Evolutionary conservation across 345 rosid species (phyloP), one percentile per base, ranked within the genome.

Genomic region (Psidium guajava): DNA sequence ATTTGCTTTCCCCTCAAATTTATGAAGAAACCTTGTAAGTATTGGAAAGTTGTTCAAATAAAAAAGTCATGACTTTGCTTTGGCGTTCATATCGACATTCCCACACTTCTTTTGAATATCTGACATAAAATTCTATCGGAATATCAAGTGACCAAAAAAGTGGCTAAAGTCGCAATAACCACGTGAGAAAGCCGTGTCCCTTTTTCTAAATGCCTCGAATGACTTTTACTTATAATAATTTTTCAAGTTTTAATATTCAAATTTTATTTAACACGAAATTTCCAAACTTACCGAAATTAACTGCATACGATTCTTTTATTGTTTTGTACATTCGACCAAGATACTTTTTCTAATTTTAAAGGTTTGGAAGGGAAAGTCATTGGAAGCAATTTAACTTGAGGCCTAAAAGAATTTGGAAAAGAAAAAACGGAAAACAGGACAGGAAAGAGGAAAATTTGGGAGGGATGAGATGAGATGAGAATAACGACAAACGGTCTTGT

Each of bases 161-260:
- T 53, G 20, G 54, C 54, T 5, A 16, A 52, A 53, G 49, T 47
- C 49, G 51, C 11, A 49, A 13, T 4, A 52, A 10, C 25, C 44
- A 0, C 1, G 0, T 0, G 22, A 3, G 21, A 69, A 69, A 5
- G 47, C 6, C 1, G 0, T 32, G 5, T 0, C 24, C 7, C 0
- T 18, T 69, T 69, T 10, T 36, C 5, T 12, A 8, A 36, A 32
- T 69, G 0, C 0, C 1, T 18, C 1, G 13, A 18, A 0, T 3
- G 1, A 16, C 5, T 64, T 16, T 64, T 28, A 64, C 5, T 0
- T 8, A 32, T 15, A 64, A 28, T 8, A 28, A 15, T 0, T 64
- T 64, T 32, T 64, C 0, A 28, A 11, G 21, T 15, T 28, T 61
- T 28, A 61, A 5, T 21, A 15, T 28, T 28, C 11, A 0, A 64